Base-by-base conservation (phyloP, 805 yeast genomes). In the Teunomyces pallodes region DNA sequence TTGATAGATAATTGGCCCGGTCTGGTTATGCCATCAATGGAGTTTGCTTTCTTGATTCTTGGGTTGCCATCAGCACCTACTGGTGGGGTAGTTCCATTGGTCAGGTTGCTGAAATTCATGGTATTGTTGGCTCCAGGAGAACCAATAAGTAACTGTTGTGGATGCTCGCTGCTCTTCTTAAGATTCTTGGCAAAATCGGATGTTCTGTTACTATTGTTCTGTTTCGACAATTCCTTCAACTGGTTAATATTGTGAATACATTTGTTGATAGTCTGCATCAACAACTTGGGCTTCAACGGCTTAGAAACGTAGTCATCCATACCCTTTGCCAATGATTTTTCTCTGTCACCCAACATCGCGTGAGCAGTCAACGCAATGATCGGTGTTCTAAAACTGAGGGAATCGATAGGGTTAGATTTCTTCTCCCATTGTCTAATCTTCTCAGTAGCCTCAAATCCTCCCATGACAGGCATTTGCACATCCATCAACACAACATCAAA, bases 401-500 rank as follows among this genome's bases (percentile, higher is more conserved):
- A 79, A 61, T 82, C 85, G 17, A 82, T 80, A 39, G 91, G 90
- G 53, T 84, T 83, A 16, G 83, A 77, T 66, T 84, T 86, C 71
- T 79, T 82, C 67, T 89, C 96, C 95, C 95, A 88, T 60, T 86
- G 90, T 56, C 96, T 75, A 46, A 89, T 89, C 65, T 83, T 82
- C 42, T 85, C 88, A 1, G 96, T 88, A 2, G 96, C 96, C 61
- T 89, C 96, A 64, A 89, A 89, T 0, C 96, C 96, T 27, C 96
- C 96, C 94, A 89, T 90, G 12, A 87, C 88, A 7, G 96, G 96
- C 96, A 89, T 89, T 65, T 89, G 96, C 40, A 89, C 96, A 70
- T 89, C 96, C 96, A 89, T 89, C 55, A 89, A 77, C 14, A 89
- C 86, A 42, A 87, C 91, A 62, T 89, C 96, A 62, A 84, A 89